Evolutionary conservation across 2,329 filamentous ascomycete species (phyloP), one percentile per base, ranked within the genome.

Genomic region (Whalleya microplaca): DNA sequence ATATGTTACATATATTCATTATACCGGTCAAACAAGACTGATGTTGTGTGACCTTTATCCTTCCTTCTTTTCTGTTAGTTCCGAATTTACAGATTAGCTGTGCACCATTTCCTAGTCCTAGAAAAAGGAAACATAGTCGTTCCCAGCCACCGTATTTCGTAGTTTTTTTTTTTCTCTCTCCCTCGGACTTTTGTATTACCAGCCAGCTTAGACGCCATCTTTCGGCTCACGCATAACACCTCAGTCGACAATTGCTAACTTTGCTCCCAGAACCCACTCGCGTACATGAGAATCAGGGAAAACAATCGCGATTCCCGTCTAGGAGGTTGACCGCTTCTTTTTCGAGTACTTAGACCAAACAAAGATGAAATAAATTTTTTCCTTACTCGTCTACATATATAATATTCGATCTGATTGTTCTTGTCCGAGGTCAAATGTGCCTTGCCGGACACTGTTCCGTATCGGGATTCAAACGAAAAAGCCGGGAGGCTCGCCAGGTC

Each of bases 401-500:
- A 45, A 55, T 55, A 55, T 48, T 32, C 46, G 32, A 21, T 55
- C 44, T 40, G 48, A 43, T 44, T 29, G 23, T 46, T 54, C 53
- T 53, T 48, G 58, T 55, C 59, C 50, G 59, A 58, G 52, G 54
- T 45, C 41, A 53, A 41, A 58, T 62, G 51, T 53, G 21, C 48
- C 57, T 55, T 56, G 55, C 57, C 52, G 40, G 57, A 53, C 51
- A 55, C 49, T 54, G 40, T 62, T 45, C 56, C 59, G 48, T 40
- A 41, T 50, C 49, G 57, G 56, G 47, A 58, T 54, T 52, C 60
- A 62, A 60, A 62, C 57, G 55, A 57, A 54, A 59, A 62, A 60
- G 50, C 37, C 57, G 60, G 56, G 60, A 60, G 56, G 56, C 53
- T 61, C 55, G 50, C 41, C 45, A 44, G 2, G 47, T 46, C 29